Base-by-base conservation (phyloP, 495 filamentous ascomycete genomes). In the Penicillium pulvis region DNA sequence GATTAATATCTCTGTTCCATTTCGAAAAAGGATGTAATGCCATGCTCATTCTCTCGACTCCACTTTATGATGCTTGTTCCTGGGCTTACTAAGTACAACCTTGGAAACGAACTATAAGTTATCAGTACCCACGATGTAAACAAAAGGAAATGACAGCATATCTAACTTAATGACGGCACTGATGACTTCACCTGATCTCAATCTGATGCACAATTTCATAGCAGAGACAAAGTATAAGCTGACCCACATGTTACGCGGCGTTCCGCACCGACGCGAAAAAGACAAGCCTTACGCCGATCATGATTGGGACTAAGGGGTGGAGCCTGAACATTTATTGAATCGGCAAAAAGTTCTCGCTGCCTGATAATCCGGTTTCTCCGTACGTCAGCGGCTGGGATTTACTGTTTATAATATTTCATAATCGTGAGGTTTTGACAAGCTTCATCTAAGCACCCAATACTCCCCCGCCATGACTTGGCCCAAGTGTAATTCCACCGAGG, bases 401-500 rank as follows among this genome's bases (percentile, higher is more conserved):
- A 30, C 31, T n/a, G 17, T 30, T 49, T 42, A 26, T 49, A 33
- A 42, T 28, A 10, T 12, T 30, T 49, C 31, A 26, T 49, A 33
- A 42, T 28, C 46, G 10, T 17, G 31, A 23, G 35, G n/a, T 50
- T 51, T 28, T 16, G 30, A n/a, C 36, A 6, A 51, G 4, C 31
- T 31, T 48, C 31, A 39, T 57, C 33, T 28, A 28, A n/a, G 6
- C 46, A 24, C 9, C 11, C n/a, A n/a, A n/a, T 44, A 20, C n/a
- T n/a, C 42, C 4, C 30, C 33, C 17, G 41, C 42, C 56, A 67
- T 72, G 69, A 56, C 54, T 41, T 74, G 71, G 73, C 68, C 68
- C 26, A 51, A 55, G 49, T 77, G 74, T 49, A 74, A 77, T 57
- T 67, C 66, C 11, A 74, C 74, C 12, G 31, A 70, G 56, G 71